Evolutionary conservation across 768 basidiomycete genomes (phyloP).

Genomic region (Boletellus emodensis): DNA sequence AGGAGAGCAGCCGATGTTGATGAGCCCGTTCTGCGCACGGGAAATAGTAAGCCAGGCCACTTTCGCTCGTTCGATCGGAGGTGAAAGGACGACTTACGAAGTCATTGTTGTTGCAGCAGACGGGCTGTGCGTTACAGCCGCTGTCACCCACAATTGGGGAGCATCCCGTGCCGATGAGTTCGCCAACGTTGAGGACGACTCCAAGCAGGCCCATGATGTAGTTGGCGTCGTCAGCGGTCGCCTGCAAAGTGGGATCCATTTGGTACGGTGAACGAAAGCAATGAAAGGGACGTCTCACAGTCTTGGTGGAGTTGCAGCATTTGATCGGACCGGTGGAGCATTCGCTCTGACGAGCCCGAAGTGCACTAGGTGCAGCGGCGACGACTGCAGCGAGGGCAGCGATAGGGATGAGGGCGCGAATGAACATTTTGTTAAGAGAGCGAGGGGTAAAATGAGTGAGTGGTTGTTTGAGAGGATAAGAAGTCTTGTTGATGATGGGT

Average conservation of each 20-base stretch:
- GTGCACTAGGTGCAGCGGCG: not conserved
- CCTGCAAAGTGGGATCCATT: not conserved
- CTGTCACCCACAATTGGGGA: not conserved
- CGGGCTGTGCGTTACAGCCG: constrained; percentile 1
- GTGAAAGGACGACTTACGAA: not conserved
- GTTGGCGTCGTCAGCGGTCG: too few species aligned
- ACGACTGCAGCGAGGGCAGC: constrained; percentile 8
- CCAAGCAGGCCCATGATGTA: constrained; percentile 1
- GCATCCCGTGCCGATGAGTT: not conserved
- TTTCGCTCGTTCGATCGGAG: not conserved
- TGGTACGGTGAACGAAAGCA: not conserved
- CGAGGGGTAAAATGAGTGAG: not conserved
- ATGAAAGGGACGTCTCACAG: not conserved
- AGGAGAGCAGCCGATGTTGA: not conserved
- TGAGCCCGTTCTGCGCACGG: not conserved
- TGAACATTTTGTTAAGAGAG: not conserved
- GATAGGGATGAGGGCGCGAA: constrained; percentile 6
- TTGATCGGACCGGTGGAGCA: constrained; percentile 10
- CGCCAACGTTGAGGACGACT: not conserved
- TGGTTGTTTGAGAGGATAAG: too few species aligned
- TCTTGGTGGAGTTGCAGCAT: constrained; percentile 7
- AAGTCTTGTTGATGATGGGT: not conserved
- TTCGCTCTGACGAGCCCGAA: not conserved
- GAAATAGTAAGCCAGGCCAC: not conserved
- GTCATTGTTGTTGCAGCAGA: constrained; percentile 8